Percentiles rank a stretch among this genome's conserved stretches.
phyloP scores from a whole-genome alignment of 257 asterid species.

The Ballota nigra region DNA sequence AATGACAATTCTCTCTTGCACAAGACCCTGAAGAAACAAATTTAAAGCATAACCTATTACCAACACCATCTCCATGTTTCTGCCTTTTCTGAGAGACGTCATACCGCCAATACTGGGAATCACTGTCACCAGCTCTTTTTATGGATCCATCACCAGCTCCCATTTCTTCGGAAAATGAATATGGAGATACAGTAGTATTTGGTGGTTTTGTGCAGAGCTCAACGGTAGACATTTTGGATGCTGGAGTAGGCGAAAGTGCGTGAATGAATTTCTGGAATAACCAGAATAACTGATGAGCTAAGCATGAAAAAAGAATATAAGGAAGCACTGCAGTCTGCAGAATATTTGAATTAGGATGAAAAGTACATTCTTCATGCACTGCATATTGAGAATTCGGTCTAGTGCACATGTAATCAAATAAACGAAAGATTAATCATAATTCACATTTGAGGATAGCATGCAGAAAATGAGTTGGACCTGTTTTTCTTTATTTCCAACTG shows the following conservation, averaged over 20 bases:
- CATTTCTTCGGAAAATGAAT: slow-evolving; percentile 38
- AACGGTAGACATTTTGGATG: slow-evolving; percentile 72
- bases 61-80: slow-evolving; percentile 69
- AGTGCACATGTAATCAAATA: slow-evolving; percentile 15
- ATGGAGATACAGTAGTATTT: slow-evolving; percentile 77
- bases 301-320: slow-evolving; percentile 2
- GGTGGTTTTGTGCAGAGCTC: slow-evolving; percentile 74
- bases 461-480: slow-evolving; percentile 50
- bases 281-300: slow-evolving; percentile 16
- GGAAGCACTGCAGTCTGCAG: not conserved
- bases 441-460: not conserved
- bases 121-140: slow-evolving; percentile 65
- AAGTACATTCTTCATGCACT: slow-evolving; percentile 3
- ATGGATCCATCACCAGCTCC: slow-evolving; percentile 39
- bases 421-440: slow-evolving; percentile 6
- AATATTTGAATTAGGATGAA: slow-evolving; percentile 4
- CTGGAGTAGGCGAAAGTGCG: slow-evolving; percentile 94
- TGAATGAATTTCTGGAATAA: slow-evolving; percentile 83
- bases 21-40: slow-evolving; percentile 85
- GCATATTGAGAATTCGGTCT: slow-evolving; percentile 15
- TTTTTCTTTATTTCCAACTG: slow-evolving; percentile 92
- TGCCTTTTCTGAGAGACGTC: slow-evolving; percentile 78
- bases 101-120: slow-evolving; percentile 91
- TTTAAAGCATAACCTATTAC: slow-evolving; percentile 78
- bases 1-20: slow-evolving; percentile 78